Evolutionary conservation across 225 moss, liverwort and hornwort species (phyloP).

Genomic region (Lunularia cruciata): DNA sequence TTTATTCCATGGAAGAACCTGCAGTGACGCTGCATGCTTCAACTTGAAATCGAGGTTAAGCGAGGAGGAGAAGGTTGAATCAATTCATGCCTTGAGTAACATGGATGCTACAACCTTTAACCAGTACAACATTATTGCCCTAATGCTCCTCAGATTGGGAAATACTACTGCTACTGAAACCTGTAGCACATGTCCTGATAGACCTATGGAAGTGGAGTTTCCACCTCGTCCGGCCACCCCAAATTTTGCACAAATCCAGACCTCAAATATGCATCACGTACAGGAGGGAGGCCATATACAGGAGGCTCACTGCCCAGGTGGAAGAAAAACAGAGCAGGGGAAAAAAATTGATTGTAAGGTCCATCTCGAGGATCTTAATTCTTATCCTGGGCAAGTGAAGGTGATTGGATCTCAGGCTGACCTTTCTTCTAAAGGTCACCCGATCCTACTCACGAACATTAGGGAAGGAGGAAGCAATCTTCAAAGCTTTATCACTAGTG

Average conservation of each 20-base stretch:
- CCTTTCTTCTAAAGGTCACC: not conserved
- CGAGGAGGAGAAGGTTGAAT: not conserved
- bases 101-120: not conserved
- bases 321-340: not conserved
- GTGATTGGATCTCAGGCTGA: not conserved
- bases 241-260: not conserved
- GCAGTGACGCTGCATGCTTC: conserved; percentile 40
- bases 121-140: conserved; percentile 4
- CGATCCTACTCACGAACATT: not conserved
- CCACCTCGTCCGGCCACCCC: not conserved
- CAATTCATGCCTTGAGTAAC: not conserved
- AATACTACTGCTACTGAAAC: not conserved
- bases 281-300: not conserved
- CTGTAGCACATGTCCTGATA: not conserved
- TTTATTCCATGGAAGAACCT: conserved; percentile 26
- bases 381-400: not conserved
- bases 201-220: not conserved
- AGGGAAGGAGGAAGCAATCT: not conserved
- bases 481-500: not conserved
- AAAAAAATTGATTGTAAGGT: not conserved
- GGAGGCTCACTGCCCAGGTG: not conserved
- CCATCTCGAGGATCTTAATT: too few species aligned
- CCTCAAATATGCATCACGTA: not conserved
- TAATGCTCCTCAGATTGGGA: conserved; percentile 6
- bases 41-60: conserved; percentile 25